Evolutionary conservation across 2,329 filamentous ascomycete genomes (phyloP), one percentile per base, ranked within the genome.

Genomic region (Dactylellina leptospora): DNA sequence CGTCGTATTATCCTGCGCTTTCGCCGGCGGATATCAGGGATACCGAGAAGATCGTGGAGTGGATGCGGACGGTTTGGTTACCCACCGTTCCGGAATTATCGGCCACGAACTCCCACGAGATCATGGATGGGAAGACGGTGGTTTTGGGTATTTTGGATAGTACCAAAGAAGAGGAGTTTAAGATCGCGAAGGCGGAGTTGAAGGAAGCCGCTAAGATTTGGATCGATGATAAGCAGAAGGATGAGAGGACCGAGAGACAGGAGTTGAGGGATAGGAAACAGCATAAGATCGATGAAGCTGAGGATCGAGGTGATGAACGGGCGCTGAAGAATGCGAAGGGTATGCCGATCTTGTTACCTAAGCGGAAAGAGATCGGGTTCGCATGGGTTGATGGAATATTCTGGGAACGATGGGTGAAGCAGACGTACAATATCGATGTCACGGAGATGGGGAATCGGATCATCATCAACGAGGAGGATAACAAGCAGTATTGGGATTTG

Each of bases 371-470:
- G 78, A 92, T 97, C 42, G 87, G 87, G 6, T 99, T 99, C 80
- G 95, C 95, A 10, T 99, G 95, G 95, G 92, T 97, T 10, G 95
- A 99, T 79, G 92, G 93, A 54, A 86, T 91, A 5, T 97, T 97
- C 80, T 99, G 95, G 95, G 93, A 97, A 80, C 87, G 93, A 74
- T 99, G 95, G 95, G 87, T 99, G 75, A 86, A 90, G 75, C 93
- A 89, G n/a, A 97, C 93, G 0, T 99, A 96, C 78, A 93, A 93
- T 60, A 90, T 97, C 75, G 90, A 96, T 76, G 88, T 95, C 28
- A 84, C 83, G 73, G 88, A 86, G 78, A 88, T 95, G 74, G 93
- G 93, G 50, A 95, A 97, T 80, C 87, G 91, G 74, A 91, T 99
- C 61, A 90, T 99, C 69, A 95, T 99, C 81, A 97, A 97, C 76